Percentiles rank a stretch among this genome's conserved stretches.
Evolutionary conservation across 225 moss, liverwort and hornwort species (phyloP).

Genomic region (Marchantia paleacea): DNA sequence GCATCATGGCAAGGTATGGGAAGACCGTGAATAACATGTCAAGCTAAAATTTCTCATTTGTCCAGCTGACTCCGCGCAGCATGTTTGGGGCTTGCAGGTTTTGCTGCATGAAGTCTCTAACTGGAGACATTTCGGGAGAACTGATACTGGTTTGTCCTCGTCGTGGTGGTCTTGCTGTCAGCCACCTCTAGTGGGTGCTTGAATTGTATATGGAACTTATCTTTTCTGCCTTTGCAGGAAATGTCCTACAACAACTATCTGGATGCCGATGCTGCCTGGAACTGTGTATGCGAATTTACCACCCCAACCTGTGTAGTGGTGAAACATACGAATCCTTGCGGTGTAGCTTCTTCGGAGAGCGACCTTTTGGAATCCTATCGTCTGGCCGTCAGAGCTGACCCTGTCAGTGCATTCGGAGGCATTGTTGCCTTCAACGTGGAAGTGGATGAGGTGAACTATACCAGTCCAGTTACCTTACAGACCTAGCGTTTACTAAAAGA

Average conservation of each 20-base stretch:
- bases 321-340: slow-evolving; percentile 98
- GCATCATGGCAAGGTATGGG: slow-evolving; percentile 85
- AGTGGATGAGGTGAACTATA: slow-evolving; percentile 75
- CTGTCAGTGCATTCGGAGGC: slow-evolving; percentile 96
- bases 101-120: background rate
- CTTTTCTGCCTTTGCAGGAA: slow-evolving; percentile 51
- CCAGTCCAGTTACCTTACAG: background rate
- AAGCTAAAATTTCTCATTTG: background rate
- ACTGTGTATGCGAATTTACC: slow-evolving; percentile 90
- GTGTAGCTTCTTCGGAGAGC: slow-evolving; percentile 79
- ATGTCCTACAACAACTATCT: slow-evolving; percentile 99
- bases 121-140: background rate
- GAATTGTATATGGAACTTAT: background rate
- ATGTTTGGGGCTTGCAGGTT: background rate
- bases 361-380: slow-evolving; percentile 84
- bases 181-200: background rate
- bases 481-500: no score
- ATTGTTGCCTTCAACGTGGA: slow-evolving; percentile 97
- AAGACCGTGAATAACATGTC: background rate
- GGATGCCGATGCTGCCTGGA: slow-evolving; percentile 98
- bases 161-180: background rate
- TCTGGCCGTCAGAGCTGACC: slow-evolving; percentile 86
- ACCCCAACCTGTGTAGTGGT: slow-evolving; percentile 90
- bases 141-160: no score
- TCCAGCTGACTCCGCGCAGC: background rate